Evolutionary conservation across 306 rosid species (phyloP), one percentile per base, ranked within the genome.

Genomic region (Trichosanthes truncata): DNA sequence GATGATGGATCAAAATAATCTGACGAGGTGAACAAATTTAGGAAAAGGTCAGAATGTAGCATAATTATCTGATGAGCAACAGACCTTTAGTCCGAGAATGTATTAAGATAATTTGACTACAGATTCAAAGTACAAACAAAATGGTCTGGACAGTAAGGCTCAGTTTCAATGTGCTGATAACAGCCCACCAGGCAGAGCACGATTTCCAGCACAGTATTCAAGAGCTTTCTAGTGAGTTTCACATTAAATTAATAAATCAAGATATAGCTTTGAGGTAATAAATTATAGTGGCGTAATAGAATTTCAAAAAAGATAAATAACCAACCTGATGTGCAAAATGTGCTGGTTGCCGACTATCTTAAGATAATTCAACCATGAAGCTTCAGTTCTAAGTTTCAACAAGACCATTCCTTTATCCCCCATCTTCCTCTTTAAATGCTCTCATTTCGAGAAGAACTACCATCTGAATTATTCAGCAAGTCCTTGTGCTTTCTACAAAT

Each of bases 281-380:
- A 68, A 41, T 68, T 11, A 14, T n/a, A 68, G 51, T 21, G 35
- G 53, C 53, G 10, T 20, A 69, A 69, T 23, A 69, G 25, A 41
- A 41, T 68, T 69, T 21, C 55, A 45, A 13, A 23, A 23, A 45
- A 63, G 62, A 80, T 61, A 79, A 75, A 60, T 41, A 66, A 79
- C 94, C 82, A 74, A 93, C 96, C 92, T 93, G 93, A 74, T 78
- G 88, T 53, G 90, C 97, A 83, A 84, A 88, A 78, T 83, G 89
- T 80, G 93, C 94, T 65, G 85, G 76, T 76, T 87, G 83, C 49
- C 85, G 73, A 81, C 85, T 85, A 52, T 89, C 93, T 65, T 84
- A 82, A 76, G 93, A 87, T 29, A 92, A 87, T 57, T 87, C 88
- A 12, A 84, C 52, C 76, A 80, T 55, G 77, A 88, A 82, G 84